Conservation (phyloP, 108 stramenopile species). For the Parietichytrium sp. region DNA sequence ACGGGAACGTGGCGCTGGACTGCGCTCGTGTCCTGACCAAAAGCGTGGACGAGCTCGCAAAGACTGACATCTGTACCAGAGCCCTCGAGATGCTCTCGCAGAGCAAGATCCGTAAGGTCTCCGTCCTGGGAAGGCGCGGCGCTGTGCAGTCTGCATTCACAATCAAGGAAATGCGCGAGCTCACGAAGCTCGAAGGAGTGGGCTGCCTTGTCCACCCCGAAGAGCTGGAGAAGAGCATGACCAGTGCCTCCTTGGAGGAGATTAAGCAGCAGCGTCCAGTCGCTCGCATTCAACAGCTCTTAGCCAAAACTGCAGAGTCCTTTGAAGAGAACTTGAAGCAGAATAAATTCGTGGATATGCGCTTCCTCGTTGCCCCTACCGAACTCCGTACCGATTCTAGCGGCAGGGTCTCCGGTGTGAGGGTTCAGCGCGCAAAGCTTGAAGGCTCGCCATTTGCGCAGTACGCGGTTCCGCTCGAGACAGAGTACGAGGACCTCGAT, state of each 20-base stretch:
- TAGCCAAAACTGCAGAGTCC: not conserved
- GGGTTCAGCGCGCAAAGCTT: constrained; percentile 74
- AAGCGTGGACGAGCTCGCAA: constrained; percentile 61
- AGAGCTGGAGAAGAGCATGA: constrained; percentile 78
- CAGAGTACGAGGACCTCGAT: constrained; percentile 56
- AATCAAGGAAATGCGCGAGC: constrained; percentile 94
- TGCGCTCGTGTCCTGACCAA: constrained; percentile 87
- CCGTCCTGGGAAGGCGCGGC: constrained; percentile 90
- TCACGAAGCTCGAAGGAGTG: constrained; percentile 73
- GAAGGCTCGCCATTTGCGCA: constrained; percentile 74
- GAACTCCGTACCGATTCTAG: constrained; percentile 56
- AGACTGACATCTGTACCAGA: constrained; percentile 77
- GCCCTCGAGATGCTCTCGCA: constrained; percentile 70
- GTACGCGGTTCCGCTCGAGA: constrained; percentile 61
- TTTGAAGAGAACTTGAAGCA: constrained; percentile 40
- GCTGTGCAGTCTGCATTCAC: constrained; percentile 94
- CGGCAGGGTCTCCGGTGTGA: constrained; percentile 45
- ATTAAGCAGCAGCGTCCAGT: constrained; percentile 37
- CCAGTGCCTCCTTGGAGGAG: constrained; percentile 61
- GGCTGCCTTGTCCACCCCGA: constrained; percentile 66
- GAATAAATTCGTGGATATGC: constrained; percentile 62
- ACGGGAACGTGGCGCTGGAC: constrained; percentile 96
- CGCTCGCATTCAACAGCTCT: constrained; percentile 42
- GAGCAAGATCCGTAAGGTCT: constrained; percentile 54
- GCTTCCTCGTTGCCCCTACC: constrained; percentile 80